These are phyloP conservation scores for Oxyria digyna DNA, from an alignment of 148 eudicot species.

Conservation along the genomic window DNA sequence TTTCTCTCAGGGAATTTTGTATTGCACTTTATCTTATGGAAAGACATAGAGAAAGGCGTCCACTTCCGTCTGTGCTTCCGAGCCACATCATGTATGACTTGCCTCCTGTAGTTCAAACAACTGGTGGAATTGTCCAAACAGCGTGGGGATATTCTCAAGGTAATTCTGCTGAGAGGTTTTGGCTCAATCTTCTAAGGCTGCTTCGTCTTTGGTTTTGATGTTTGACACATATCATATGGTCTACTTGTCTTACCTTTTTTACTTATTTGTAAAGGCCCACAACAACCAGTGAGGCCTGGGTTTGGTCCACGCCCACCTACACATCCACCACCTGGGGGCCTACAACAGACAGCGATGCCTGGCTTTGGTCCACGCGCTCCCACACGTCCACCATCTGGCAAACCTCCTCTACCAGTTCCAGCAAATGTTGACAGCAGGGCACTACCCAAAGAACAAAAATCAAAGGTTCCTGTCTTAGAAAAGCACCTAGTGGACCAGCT, in stretches of 20 bases:
- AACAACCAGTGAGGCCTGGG: constrained; percentile 27
- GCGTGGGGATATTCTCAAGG: constrained; percentile 64
- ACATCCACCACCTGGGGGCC: constrained; percentile 24
- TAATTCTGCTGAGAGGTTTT: constrained; percentile 17
- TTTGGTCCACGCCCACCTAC: constrained; percentile 32
- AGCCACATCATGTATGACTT: constrained; percentile 39
- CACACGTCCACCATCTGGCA: constrained; percentile 31
- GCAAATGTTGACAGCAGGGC: constrained; percentile 37
- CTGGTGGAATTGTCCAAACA: constrained; percentile 38
- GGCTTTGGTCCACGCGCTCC: constrained; percentile 37
- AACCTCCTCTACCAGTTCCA: constrained; percentile 57
- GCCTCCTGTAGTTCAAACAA: constrained; percentile 41
- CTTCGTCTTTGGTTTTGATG: neutral
- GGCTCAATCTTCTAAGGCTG: neutral
- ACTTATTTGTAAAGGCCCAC: constrained; percentile 33
- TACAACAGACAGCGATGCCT: constrained; percentile 11
- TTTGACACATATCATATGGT: neutral
- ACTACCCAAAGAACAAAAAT: constrained; percentile 53
- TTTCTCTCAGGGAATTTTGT: constrained; percentile 90
- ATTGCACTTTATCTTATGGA: constrained; percentile 97
- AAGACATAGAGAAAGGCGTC: constrained; percentile 79
- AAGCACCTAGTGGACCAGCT: constrained; percentile 83
- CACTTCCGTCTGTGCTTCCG: constrained; percentile 73
- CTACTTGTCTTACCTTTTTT: neutral
- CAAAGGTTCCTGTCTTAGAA: constrained; percentile 82